Base-by-base conservation (phyloP, 2,329 filamentous ascomycete species). In the Colletotrichum destructivum region DNA sequence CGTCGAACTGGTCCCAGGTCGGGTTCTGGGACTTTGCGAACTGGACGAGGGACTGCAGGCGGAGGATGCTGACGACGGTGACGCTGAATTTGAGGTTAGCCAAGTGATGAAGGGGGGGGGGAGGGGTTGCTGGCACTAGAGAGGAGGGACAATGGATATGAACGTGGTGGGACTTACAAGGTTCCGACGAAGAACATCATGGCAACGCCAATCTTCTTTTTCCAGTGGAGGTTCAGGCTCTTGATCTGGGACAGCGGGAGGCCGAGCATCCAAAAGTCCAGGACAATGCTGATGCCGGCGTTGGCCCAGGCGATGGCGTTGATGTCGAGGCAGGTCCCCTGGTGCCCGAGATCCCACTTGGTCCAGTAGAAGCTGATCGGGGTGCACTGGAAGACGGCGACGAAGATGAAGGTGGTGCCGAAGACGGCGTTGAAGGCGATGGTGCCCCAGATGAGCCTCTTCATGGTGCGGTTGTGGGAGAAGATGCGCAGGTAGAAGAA, bases 401-500 rank as follows among this genome's bases (percentile, higher is more conserved):
- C 76, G 3, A 87, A 71, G 21, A 84, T 65, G 47, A 87, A 89
- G 3, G 78, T 74, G 18, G 84, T 3, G 2, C 85, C 84, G 63
- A 82, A 85, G 1, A 83, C 11, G 6, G 77, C 49, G 55, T 82
- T 82, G 65, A 86, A 80, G 4, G 75, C 74, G 46, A 87, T 74
- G 0, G 85, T 86, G n/a, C 71, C 80, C 78, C 81, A 84, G 7
- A 88, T 79, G 15, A 86, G 57, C 7, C 78, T 79, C 16, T 82
- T 81, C 51, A 55, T 44, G 12, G 59, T 68, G 0, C 63, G 71
- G 0, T 78, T 71, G 0, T 78, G 75, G 0, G 86, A 86, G 72
- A 90, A 90, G 66, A 90, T 86, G 63, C 86, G 84, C 6, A 88
- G 79, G 74, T 89, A 90, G 77, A 90, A 89, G 75, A 87, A 82